phyloP scores from a whole-genome alignment of 75 land plant genomes.

The Pinus tabuliformis region DNA sequence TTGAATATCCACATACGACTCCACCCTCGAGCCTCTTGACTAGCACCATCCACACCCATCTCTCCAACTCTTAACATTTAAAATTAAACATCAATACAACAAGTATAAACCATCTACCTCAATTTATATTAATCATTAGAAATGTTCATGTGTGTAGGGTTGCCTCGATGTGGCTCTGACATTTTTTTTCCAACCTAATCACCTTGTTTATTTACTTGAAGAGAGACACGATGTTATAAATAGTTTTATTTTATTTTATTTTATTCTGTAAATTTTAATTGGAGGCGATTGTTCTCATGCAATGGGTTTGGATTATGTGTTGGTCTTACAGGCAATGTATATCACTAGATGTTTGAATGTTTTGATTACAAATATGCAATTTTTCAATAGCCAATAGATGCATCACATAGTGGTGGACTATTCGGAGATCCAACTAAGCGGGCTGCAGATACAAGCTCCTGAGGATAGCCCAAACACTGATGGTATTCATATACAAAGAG shows the following conservation, averaged over 20 bases:
- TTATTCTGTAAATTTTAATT: not conserved
- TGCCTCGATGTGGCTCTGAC: not conserved
- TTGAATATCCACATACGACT: too few relatives aligned
- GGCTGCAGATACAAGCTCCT: conserved; percentile 25
- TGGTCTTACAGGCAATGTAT: conserved; percentile 10
- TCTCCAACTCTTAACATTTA: too few relatives aligned
- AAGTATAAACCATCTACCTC: too few relatives aligned
- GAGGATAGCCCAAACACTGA: conserved; percentile 46
- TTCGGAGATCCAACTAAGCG: conserved; percentile 6
- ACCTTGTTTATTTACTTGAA: not conserved
- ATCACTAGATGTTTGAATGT: conserved; percentile 8
- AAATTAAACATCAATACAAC: too few relatives aligned
- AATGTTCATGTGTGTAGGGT: not conserved
- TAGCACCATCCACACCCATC: too few relatives aligned
- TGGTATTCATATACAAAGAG: conserved; percentile 34
- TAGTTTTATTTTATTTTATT: not conserved
- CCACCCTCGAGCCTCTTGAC: too few relatives aligned
- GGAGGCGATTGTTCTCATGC: not conserved
- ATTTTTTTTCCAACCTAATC: not conserved
- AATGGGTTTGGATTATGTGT: not conserved
- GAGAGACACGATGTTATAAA: not conserved
- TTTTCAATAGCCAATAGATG: conserved; percentile 29
- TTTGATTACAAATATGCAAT: not conserved
- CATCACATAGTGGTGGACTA: conserved; percentile 26
- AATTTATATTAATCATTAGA: too few relatives aligned